Percentiles rank a stretch among this genome's conserved stretches.
These are phyloP conservation scores for Pilaira anomala DNA, from an alignment of 192 early-diverging fungal species.

Conservation along the genomic window DNA sequence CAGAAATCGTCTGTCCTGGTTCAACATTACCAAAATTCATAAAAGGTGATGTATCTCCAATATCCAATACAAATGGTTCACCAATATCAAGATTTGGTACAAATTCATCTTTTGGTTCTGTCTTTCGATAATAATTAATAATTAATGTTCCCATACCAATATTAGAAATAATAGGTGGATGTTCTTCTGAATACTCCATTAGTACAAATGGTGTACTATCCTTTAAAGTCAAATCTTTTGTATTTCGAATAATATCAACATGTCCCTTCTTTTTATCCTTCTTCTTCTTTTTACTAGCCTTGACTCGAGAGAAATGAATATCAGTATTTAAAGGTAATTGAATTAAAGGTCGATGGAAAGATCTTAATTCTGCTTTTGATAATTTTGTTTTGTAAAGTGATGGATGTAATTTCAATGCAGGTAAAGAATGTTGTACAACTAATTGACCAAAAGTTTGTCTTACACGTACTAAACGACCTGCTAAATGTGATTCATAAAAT, in stretches of 20 bases:
- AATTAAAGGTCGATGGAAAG: conserved; percentile 84
- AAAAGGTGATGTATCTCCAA: conserved; percentile 91
- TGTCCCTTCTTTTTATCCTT: conserved; percentile 69
- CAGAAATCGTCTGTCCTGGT: conserved; percentile 84
- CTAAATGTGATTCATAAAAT: conserved; percentile 71
- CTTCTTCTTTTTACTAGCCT: conserved; percentile 66
- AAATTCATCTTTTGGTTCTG: conserved; percentile 72
- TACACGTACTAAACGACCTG: conserved; percentile 68
- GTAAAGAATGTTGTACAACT: conserved; percentile 82
- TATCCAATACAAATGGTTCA: conserved; percentile 79
- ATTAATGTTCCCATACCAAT: conserved; percentile 93
- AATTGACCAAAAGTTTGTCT: conserved; percentile 85
- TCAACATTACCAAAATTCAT: conserved; percentile 93
- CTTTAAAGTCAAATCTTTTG: conserved; percentile 86
- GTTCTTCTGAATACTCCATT: conserved; percentile 95
- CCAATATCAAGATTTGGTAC: conserved; percentile 82
- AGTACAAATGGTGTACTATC: conserved; percentile 81
- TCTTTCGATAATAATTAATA: conserved; percentile 95
- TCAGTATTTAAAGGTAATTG: conserved; percentile 56
- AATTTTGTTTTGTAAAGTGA: conserved; percentile 83
- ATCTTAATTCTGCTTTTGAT: conserved; percentile 74
- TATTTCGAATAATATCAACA: conserved; percentile 69
- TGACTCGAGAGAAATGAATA: conserved; percentile 75
- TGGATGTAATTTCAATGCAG: conserved; percentile 77
- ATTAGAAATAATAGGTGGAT: conserved; percentile 89